Conservation (phyloP, 129 eudicot species). For the Flaveria brownii region DNA sequence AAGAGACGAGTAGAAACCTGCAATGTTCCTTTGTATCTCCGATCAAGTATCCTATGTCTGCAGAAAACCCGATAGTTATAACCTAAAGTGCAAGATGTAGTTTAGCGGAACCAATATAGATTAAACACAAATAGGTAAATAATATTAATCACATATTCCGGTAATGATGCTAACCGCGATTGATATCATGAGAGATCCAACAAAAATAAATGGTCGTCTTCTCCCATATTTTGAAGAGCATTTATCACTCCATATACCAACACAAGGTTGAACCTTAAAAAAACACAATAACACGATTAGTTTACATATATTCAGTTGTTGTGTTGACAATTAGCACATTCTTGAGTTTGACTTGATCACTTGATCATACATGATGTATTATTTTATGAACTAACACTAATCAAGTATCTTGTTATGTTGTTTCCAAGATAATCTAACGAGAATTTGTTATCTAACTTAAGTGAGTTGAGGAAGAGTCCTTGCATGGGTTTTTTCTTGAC, state of each 20-base stretch:
- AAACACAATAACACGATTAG: background rate
- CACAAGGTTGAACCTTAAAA: constrained; percentile 98
- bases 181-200: constrained; percentile 86
- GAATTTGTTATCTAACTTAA: too few relatives aligned
- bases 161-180: constrained; percentile 60
- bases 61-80: constrained; percentile 88
- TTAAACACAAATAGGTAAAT: constrained; percentile 1
- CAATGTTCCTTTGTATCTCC: constrained; percentile 93
- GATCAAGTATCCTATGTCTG: constrained; percentile 89
- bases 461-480: too few relatives aligned
- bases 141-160: background rate
- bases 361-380: too few relatives aligned
- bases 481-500: too few relatives aligned
- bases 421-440: too few relatives aligned
- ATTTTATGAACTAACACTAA: too few relatives aligned
- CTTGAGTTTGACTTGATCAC: too few relatives aligned
- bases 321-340: too few relatives aligned
- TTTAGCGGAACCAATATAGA: constrained; percentile 37
- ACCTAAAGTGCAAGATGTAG: constrained; percentile 59
- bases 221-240: constrained; percentile 91
- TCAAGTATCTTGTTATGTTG: too few relatives aligned
- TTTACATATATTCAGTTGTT: background rate
- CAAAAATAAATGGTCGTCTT: constrained; percentile 83
- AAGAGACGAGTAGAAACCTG: constrained; percentile 51
- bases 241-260: constrained; percentile 97